These are phyloP conservation scores for Trametes polyzona DNA, from an alignment of 1,284 basidiomycete species.

Conservation along the genomic window DNA sequence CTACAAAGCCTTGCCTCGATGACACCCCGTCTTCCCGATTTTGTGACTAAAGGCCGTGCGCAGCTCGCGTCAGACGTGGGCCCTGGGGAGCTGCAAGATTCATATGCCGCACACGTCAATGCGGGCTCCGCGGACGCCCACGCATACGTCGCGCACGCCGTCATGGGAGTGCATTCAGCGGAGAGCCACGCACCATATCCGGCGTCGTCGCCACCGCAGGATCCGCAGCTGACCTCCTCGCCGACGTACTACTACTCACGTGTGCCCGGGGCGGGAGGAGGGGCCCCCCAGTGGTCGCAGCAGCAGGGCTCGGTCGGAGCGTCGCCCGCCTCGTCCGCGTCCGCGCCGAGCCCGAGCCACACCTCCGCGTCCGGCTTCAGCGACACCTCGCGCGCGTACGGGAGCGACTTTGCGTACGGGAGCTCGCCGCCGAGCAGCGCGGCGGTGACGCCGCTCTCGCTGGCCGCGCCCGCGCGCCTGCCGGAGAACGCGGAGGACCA, in stretches of 20 bases:
- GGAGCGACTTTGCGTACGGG: conserved; percentile 22
- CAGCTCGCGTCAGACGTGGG: not conserved
- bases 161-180: not conserved
- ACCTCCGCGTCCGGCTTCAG: conserved; percentile 11
- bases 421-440: conserved; percentile 25
- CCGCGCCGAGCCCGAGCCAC: conserved; percentile 17
- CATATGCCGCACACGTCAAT: not conserved
- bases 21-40: conserved; percentile 31
- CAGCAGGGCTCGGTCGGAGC: conserved; percentile 10
- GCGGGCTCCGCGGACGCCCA: not conserved
- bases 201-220: conserved; percentile 1
- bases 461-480: conserved; percentile 17
- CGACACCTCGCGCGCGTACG: conserved; percentile 14
- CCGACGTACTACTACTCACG: conserved; percentile 11
- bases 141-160: conserved; percentile 1
- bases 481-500: conserved; percentile 31
- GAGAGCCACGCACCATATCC: conserved; percentile 5
- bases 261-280: not conserved
- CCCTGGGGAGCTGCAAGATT: not conserved
- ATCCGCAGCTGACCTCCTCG: conserved; percentile 3
- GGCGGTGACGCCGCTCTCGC: conserved; percentile 20
- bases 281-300: conserved; percentile 9
- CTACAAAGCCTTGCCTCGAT: conserved; percentile 32
- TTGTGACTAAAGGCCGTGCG: conserved; percentile 20
- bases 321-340: conserved; percentile 7